phyloP scores from a whole-genome alignment of 2,329 filamentous ascomycete genomes.

The Pestalotiopsis sp. region DNA sequence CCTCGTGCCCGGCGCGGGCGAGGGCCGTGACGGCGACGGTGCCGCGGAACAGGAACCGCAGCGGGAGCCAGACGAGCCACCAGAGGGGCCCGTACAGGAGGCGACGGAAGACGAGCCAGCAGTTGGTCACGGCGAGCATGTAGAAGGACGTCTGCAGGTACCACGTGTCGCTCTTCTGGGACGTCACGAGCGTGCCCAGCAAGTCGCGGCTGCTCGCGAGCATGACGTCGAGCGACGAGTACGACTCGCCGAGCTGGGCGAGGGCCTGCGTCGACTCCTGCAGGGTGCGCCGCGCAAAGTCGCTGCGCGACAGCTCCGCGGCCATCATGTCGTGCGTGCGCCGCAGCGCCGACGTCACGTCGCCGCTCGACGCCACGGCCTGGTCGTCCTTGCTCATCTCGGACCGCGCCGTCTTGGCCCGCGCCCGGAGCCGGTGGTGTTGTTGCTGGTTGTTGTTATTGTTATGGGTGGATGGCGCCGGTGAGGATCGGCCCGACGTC shows the following conservation, averaged over 20 bases:
- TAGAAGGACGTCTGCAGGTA: slow-evolving; percentile 91
- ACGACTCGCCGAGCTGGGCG: slow-evolving; percentile 77
- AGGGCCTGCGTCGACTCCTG: slow-evolving; percentile 81
- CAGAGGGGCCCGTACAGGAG: slow-evolving; percentile 86
- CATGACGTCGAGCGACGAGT: slow-evolving; percentile 76
- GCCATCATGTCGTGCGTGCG: slow-evolving; percentile 86
- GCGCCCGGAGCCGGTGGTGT: neutral
- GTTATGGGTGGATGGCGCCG: slow-evolving; percentile 15
- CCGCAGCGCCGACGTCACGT: slow-evolving; percentile 81
- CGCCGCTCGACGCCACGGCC: slow-evolving; percentile 71
- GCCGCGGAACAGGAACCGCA: slow-evolving; percentile 65
- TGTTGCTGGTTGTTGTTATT: neutral
- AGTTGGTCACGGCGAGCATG: slow-evolving; percentile 72
- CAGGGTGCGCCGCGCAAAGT: slow-evolving; percentile 88
- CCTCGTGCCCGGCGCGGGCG: slow-evolving; percentile 28
- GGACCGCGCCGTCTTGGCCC: slow-evolving; percentile 32
- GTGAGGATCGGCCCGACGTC: slow-evolving; percentile 32
- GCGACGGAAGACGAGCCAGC: slow-evolving; percentile 84
- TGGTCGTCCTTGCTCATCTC: slow-evolving; percentile 60
- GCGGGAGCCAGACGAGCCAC: slow-evolving; percentile 83
- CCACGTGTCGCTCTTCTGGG: slow-evolving; percentile 97
- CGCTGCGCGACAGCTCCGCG: slow-evolving; percentile 78
- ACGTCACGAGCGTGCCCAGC: slow-evolving; percentile 75
- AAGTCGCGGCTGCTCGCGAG: slow-evolving; percentile 73
- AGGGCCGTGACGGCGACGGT: slow-evolving; percentile 55